Conservation (phyloP, 306 rosid genomes). For the Gastrolobium villosum region DNA sequence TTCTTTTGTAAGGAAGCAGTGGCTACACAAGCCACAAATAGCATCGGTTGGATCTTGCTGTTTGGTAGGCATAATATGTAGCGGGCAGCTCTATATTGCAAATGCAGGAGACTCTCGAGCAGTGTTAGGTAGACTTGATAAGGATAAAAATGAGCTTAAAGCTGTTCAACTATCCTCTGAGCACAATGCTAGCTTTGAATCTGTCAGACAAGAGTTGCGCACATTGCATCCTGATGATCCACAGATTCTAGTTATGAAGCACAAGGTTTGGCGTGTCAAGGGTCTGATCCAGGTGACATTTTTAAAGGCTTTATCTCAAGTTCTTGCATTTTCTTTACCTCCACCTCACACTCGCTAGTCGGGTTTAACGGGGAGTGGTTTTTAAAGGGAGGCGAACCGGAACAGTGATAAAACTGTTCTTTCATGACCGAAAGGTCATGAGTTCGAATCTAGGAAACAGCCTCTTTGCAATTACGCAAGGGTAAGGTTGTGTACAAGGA, state of each 20-base stretch:
- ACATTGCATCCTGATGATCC: constrained; percentile 94
- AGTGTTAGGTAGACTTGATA: constrained; percentile 80
- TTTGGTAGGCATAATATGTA: constrained; percentile 81
- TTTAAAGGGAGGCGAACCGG: too few species aligned
- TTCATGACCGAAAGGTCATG: too few species aligned
- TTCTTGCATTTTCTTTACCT: constrained; percentile 19
- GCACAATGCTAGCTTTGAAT: constrained; percentile 91
- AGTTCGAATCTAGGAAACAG: too few species aligned
- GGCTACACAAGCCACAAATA: constrained; percentile 77
- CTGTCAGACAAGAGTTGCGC: constrained; percentile 87
- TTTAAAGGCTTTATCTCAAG: constrained; percentile 35
- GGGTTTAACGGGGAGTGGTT: too few species aligned
- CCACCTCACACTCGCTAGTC: too few species aligned
- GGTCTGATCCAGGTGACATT: constrained; percentile 90
- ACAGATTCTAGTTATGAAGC: constrained; percentile 85
- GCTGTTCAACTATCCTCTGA: constrained; percentile 89
- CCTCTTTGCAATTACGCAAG: too few species aligned
- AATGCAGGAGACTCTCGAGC: constrained; percentile 98
- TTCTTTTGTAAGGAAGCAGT: constrained; percentile 76
- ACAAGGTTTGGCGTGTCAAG: constrained; percentile 99
- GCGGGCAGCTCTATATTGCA: constrained; percentile 85
- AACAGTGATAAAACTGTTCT: too few species aligned
- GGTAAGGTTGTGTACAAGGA: too few species aligned
- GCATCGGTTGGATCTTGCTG: constrained; percentile 99
- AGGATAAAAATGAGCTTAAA: constrained; percentile 62